Evolutionary conservation across 805 yeast genomes (phyloP).

Genomic region (Teunomyces aglyptinius): DNA sequence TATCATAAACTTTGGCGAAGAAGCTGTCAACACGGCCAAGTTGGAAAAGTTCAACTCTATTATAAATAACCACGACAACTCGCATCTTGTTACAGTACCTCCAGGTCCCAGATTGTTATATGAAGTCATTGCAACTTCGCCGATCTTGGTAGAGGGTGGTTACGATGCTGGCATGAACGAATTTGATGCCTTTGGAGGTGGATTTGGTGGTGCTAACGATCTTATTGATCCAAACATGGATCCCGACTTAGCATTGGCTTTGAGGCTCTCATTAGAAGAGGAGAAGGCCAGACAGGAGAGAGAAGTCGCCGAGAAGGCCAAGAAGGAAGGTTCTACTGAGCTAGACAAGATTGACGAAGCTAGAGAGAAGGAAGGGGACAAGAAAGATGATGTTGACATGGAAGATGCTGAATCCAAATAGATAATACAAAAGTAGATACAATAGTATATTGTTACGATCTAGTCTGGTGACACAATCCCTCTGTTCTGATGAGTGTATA

Average conservation of each 20-base stretch:
- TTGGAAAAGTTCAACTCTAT: slow-evolving; percentile 74
- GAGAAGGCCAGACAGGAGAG: slow-evolving; percentile 90
- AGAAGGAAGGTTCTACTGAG: slow-evolving; percentile 17
- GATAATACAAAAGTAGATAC: neutral
- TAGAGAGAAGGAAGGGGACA: slow-evolving; percentile 17
- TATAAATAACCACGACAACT: slow-evolving; percentile 73
- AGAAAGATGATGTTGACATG: slow-evolving; percentile 9
- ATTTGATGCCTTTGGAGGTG: slow-evolving; percentile 43
- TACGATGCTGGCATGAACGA: slow-evolving; percentile 46
- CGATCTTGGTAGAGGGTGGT: slow-evolving; percentile 69
- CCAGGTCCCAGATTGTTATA: slow-evolving; percentile 85
- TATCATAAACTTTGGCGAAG: slow-evolving; percentile 90
- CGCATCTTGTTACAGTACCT: slow-evolving; percentile 81
- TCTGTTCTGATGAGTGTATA: no score
- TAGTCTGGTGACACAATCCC: neutral
- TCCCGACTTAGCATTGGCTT: slow-evolving; percentile 94
- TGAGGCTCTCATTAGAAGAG: slow-evolving; percentile 91
- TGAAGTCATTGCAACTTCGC: slow-evolving; percentile 75
- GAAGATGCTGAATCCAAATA: slow-evolving; percentile 8
- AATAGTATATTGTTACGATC: neutral
- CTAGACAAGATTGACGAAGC: slow-evolving; percentile 34
- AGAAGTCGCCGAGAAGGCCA: slow-evolving; percentile 43
- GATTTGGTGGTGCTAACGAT: slow-evolving; percentile 30
- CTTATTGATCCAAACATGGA: slow-evolving; percentile 81
- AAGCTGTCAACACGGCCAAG: slow-evolving; percentile 67